Evolutionary conservation across 768 basidiomycete species (phyloP).

Genomic region (Podaxis mareebaensis): DNA sequence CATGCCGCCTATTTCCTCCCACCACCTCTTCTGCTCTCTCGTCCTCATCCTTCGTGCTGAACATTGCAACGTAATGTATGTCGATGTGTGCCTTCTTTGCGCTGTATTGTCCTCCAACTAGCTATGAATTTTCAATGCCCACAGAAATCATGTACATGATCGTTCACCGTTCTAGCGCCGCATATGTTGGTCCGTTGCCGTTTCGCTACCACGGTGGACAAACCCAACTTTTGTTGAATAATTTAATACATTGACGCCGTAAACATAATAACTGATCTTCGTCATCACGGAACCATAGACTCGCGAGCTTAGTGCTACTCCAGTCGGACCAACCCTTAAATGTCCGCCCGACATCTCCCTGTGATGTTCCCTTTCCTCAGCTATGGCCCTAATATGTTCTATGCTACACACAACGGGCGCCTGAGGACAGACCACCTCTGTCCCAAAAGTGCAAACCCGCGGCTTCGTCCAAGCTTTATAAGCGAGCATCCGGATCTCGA

Average conservation of each 20-base stretch:
- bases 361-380: no score
- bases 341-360: no score
- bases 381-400: no score
- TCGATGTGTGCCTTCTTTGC: background rate
- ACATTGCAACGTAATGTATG: background rate
- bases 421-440: background rate
- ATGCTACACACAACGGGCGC: background rate
- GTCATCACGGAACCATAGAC: background rate
- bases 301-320: no score
- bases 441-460: background rate
- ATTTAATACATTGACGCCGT: background rate
- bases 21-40: background rate
- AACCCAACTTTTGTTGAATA: background rate
- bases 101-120: background rate
- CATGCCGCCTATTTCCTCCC: slow-evolving; percentile 17
- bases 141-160: background rate
- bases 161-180: slow-evolving; percentile 2
- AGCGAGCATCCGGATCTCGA: background rate
- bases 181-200: background rate
- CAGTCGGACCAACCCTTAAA: no score
- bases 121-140: background rate
- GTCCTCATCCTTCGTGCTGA: background rate
- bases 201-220: background rate
- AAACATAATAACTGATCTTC: background rate
- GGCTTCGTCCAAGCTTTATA: background rate